phyloP scores from a whole-genome alignment of 2,329 filamentous ascomycete genomes.

The Aspergillus alliaceus region DNA sequence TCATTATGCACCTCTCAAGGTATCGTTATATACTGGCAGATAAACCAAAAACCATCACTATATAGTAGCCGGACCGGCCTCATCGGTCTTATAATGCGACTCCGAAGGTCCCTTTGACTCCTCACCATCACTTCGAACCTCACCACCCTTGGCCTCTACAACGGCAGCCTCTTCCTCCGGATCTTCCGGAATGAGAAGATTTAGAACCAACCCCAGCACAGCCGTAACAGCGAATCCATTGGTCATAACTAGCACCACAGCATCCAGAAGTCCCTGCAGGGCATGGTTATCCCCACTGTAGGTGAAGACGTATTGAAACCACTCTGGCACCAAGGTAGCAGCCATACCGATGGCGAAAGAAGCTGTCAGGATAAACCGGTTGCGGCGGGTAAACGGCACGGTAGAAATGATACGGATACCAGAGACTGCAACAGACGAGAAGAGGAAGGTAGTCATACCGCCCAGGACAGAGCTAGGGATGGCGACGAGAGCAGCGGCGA shows the following conservation, averaged over 20 bases:
- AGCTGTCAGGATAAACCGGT: constrained; percentile 66
- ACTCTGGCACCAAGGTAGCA: constrained; percentile 49
- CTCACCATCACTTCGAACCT: constrained; percentile 11
- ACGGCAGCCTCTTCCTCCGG: constrained; percentile 61
- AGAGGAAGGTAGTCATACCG: constrained; percentile 63
- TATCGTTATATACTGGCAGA: background rate
- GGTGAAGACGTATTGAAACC: constrained; percentile 50
- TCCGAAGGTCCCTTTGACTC: background rate
- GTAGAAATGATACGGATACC: constrained; percentile 66
- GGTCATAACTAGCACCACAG: constrained; percentile 67
- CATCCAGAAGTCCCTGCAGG: constrained; percentile 58
- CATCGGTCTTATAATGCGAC: background rate
- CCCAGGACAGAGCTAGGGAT: constrained; percentile 57
- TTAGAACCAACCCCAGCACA: constrained; percentile 70
- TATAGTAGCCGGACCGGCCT: background rate
- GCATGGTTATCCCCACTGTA: constrained; percentile 61
- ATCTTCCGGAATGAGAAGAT: constrained; percentile 72
- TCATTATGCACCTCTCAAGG: background rate
- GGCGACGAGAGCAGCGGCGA: constrained; percentile 65
- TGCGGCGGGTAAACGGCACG: constrained; percentile 63
- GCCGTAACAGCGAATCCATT: constrained; percentile 65
- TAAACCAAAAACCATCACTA: background rate
- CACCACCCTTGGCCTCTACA: constrained; percentile 22
- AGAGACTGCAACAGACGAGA: constrained; percentile 64
- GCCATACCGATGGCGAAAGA: constrained; percentile 61